A percentile compares a stretch with the other conserved stretches of the same genome.
Evolutionary conservation across 2,329 filamentous ascomycete genomes (phyloP).

Genomic region (Chaetothyriales sp.): DNA sequence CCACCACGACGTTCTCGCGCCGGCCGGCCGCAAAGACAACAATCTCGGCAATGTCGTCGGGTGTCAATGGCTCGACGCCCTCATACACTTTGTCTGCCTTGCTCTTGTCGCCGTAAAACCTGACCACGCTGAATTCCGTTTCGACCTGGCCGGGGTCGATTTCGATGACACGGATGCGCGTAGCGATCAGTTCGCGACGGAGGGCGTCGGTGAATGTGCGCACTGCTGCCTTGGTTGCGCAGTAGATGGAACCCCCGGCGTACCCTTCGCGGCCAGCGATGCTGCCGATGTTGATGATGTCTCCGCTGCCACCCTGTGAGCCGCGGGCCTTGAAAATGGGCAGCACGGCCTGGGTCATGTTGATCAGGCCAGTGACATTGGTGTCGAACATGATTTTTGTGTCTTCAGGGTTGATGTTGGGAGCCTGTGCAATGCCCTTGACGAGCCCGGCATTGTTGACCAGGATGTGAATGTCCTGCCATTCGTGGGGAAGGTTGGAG

Average conservation of each 20-base stretch:
- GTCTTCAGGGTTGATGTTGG: slow-evolving; percentile 68
- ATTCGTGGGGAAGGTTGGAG: slow-evolving; percentile 60
- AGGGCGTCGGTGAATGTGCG: slow-evolving; percentile 70
- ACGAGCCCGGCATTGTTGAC: slow-evolving; percentile 96
- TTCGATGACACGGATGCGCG: slow-evolving; percentile 69
- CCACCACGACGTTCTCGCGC: slow-evolving; percentile 79
- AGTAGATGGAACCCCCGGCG: slow-evolving; percentile 77
- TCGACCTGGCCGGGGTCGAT: slow-evolving; percentile 87
- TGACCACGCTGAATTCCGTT: slow-evolving; percentile 84
- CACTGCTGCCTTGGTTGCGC: slow-evolving; percentile 80
- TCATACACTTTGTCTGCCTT: slow-evolving; percentile 73
- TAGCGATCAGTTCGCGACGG: slow-evolving; percentile 68
- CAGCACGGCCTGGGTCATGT: slow-evolving; percentile 86
- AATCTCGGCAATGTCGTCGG: slow-evolving; percentile 80
- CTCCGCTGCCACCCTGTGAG: slow-evolving; percentile 60
- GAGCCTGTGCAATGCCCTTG: slow-evolving; percentile 72
- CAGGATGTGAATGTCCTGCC: slow-evolving; percentile 69
- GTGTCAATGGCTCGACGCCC: slow-evolving; percentile 68
- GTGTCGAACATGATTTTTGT: slow-evolving; percentile 79
- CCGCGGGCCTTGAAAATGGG: slow-evolving; percentile 57
- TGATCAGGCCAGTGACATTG: slow-evolving; percentile 88
- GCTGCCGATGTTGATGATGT: slow-evolving; percentile 90
- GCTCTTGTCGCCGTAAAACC: slow-evolving; percentile 73
- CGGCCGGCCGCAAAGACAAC: slow-evolving; percentile 74
- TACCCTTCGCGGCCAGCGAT: slow-evolving; percentile 86